These are phyloP conservation scores for Platanus orientalis DNA, from an alignment of 164 flowering plant genomes.

Conservation along the genomic window DNA sequence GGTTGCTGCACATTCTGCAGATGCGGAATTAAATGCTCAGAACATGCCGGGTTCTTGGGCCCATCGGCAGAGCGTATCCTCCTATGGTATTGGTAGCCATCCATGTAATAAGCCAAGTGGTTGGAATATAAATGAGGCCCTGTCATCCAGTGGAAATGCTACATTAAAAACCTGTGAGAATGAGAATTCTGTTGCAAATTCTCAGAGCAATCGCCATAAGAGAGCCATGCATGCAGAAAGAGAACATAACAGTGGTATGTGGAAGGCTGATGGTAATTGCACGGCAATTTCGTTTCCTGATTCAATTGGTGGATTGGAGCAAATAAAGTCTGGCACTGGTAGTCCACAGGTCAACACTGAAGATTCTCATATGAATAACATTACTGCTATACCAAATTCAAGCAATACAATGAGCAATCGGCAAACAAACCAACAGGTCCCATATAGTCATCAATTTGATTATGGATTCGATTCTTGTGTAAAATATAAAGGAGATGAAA, in stretches of 20 bases:
- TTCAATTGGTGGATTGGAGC: background rate
- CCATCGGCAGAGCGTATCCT: slow-evolving; percentile 21
- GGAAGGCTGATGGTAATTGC: slow-evolving; percentile 1
- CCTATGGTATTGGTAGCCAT: slow-evolving; percentile 18
- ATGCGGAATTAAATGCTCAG: slow-evolving; percentile 18
- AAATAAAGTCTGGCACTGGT: background rate
- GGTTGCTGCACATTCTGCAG: slow-evolving; percentile 16
- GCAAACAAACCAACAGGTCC: slow-evolving; percentile 16
- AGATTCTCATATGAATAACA: slow-evolving; percentile 8
- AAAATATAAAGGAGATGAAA: slow-evolving; percentile 14
- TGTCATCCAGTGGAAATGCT: slow-evolving; percentile 10
- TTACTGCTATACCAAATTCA: slow-evolving; percentile 6
- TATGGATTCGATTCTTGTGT: slow-evolving; percentile 10
- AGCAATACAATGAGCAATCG: background rate
- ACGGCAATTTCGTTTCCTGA: too few relatives aligned
- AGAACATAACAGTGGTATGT: background rate
- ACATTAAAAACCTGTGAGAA: slow-evolving; percentile 1
- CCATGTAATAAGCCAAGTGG: slow-evolving; percentile 19
- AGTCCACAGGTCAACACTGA: slow-evolving; percentile 4
- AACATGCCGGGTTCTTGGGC: slow-evolving; percentile 24
- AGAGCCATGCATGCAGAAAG: slow-evolving; percentile 1
- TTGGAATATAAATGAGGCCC: slow-evolving; percentile 22
- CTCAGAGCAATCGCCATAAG: background rate
- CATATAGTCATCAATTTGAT: slow-evolving; percentile 15
- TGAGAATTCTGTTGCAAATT: background rate